phyloP scores from a whole-genome alignment of 805 yeast genomes.

The Saturnispora mendoncae region DNA sequence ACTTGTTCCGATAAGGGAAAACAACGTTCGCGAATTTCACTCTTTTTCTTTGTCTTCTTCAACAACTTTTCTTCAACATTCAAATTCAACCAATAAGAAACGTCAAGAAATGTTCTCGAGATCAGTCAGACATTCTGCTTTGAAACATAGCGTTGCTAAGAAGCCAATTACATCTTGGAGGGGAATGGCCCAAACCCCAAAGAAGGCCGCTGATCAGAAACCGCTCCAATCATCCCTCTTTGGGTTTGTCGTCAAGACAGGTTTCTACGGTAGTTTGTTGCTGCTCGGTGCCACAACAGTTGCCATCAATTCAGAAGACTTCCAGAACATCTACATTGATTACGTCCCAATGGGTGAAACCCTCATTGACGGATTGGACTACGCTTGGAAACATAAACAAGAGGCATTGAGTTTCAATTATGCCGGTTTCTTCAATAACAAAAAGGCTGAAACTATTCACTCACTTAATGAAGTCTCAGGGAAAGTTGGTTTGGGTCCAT shows the following conservation, averaged over 20 bases:
- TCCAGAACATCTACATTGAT: slow-evolving; percentile 54
- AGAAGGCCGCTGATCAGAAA: background rate
- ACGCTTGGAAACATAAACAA: slow-evolving; percentile 21
- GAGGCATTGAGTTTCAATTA: slow-evolving; percentile 17
- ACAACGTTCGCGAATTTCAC: no score
- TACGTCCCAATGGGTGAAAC: slow-evolving; percentile 57
- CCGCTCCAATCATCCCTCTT: background rate
- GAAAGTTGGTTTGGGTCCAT: slow-evolving; percentile 33
- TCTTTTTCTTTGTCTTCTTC: background rate
- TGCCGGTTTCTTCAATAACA: slow-evolving; percentile 5
- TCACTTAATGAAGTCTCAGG: slow-evolving; percentile 13
- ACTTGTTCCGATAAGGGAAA: no score
- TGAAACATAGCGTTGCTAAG: background rate
- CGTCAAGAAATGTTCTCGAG: slow-evolving; percentile 3
- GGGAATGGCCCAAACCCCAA: background rate
- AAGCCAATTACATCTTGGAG: background rate
- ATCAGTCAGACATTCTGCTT: slow-evolving; percentile 1
- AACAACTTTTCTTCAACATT: background rate
- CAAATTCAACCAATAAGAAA: background rate
- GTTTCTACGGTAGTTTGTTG: slow-evolving; percentile 18
- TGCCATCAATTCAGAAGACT: slow-evolving; percentile 46
- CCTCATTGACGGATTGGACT: slow-evolving; percentile 42
- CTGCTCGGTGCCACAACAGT: slow-evolving; percentile 56
- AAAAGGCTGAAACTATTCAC: slow-evolving; percentile 4
- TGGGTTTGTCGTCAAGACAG: slow-evolving; percentile 5